Evolutionary conservation across 2,329 filamentous ascomycete genomes (phyloP).

Genomic region (Tricladium varicosporioides): DNA sequence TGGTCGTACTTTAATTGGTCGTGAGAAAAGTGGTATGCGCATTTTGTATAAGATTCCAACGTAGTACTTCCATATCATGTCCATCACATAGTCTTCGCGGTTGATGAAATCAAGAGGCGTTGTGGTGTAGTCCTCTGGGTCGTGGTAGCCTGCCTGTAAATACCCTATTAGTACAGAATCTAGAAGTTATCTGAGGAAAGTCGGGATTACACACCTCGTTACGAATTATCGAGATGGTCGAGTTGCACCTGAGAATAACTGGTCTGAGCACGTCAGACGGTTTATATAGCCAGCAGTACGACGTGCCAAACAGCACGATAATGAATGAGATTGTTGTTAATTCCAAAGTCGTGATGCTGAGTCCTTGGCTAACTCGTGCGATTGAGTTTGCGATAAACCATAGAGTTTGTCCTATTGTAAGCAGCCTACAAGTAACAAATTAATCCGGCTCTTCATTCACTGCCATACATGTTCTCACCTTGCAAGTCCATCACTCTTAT

Average conservation of each 20-base stretch:
- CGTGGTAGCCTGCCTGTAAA: background rate
- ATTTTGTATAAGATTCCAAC: background rate
- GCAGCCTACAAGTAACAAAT: background rate
- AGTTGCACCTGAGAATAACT: background rate
- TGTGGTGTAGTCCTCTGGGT: background rate
- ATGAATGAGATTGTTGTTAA: background rate
- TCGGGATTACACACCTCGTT: background rate
- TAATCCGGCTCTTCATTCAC: too few relatives aligned
- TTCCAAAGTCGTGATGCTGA: conserved; percentile 1
- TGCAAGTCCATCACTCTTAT: background rate
- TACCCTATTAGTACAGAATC: background rate
- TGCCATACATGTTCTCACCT: background rate
- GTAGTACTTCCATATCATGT: background rate
- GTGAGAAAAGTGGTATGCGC: background rate
- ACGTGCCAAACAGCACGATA: background rate
- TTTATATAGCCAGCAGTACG: background rate
- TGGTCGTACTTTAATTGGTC: background rate
- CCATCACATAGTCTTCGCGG: background rate
- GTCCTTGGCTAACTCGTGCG: background rate
- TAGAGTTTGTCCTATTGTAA: background rate
- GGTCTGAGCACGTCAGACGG: background rate
- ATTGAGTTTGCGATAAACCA: background rate
- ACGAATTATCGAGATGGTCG: too few relatives aligned
- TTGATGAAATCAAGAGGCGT: background rate
- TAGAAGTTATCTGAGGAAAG: background rate